Percentiles rank a stretch among this genome's conserved stretches.
phyloP scores from a whole-genome alignment of 2,329 filamentous ascomycete species.

The Passalora sequoiae region DNA sequence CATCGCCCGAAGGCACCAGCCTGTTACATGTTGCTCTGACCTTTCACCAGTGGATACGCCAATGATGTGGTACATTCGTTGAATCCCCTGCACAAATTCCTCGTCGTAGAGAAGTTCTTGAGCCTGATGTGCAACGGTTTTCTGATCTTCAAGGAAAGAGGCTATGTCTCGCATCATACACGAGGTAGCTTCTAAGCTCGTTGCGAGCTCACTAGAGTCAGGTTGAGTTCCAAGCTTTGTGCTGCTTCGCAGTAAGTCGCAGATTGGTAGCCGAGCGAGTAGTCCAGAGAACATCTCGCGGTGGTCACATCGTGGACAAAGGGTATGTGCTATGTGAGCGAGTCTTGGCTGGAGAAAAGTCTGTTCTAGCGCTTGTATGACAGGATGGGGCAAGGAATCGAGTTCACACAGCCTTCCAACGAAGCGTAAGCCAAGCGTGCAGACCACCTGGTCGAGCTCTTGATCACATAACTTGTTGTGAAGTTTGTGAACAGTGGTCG shows the following conservation, averaged over 20 bases:
- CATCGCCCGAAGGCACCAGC: slow-evolving; percentile 19
- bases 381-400: slow-evolving; percentile 23
- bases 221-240: slow-evolving; percentile 13
- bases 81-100: slow-evolving; percentile 11
- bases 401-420: slow-evolving; percentile 24
- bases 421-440: slow-evolving; percentile 26
- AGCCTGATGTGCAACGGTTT: slow-evolving; percentile 17
- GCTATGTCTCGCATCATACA: slow-evolving; percentile 10
- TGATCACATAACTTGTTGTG: slow-evolving; percentile 30
- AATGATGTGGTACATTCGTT: slow-evolving; percentile 3
- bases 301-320: slow-evolving; percentile 18
- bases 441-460: slow-evolving; percentile 18
- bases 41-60: neutral
- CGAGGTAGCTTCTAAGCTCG: slow-evolving; percentile 16
- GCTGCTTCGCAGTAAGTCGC: slow-evolving; percentile 16
- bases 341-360: slow-evolving; percentile 16
- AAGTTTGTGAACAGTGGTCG: slow-evolving; percentile 30
- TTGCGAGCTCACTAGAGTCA: slow-evolving; percentile 12
- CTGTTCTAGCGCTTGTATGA: slow-evolving; percentile 15
- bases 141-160: slow-evolving; percentile 17
- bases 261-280: slow-evolving; percentile 17
- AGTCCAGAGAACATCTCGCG: slow-evolving; percentile 18
- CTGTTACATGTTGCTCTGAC: neutral
- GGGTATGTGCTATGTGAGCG: slow-evolving; percentile 14
- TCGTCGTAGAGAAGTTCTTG: slow-evolving; percentile 15